Evolutionary conservation across 2,329 filamentous ascomycete genomes (phyloP).

Genomic region (Fusarium chuoi): DNA sequence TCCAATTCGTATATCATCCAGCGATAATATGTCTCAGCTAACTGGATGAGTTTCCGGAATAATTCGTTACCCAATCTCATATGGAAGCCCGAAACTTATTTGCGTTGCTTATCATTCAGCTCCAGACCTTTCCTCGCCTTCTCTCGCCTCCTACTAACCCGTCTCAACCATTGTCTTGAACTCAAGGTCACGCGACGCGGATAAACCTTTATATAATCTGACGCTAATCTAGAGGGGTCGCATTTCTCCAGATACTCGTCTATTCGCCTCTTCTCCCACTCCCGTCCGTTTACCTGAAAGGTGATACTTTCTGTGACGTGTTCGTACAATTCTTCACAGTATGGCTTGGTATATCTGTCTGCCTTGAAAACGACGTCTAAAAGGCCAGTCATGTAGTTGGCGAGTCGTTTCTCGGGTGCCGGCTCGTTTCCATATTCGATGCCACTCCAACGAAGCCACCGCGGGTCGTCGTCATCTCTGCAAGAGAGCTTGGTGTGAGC

Average conservation of each 20-base stretch:
- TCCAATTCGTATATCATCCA: not conserved
- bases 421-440: not conserved
- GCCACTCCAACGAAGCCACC: fast-evolving
- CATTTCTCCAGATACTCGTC: not conserved
- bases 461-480: not conserved
- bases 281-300: not conserved
- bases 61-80: too few relatives aligned
- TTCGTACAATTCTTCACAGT: not conserved
- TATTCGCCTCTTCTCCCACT: not conserved
- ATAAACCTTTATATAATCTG: too few relatives aligned
- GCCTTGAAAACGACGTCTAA: not conserved
- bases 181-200: too few relatives aligned
- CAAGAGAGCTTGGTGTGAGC: not conserved
- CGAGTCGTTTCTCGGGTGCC: not conserved
- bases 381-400: fast-evolving
- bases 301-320: not conserved
- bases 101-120: not conserved
- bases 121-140: not conserved
- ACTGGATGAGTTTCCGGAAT: too few relatives aligned
- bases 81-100: not conserved
- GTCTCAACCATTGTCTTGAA: too few relatives aligned
- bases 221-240: not conserved
- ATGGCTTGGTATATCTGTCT: not conserved
- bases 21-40: too few relatives aligned
- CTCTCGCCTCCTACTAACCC: not conserved